Conservation (phyloP, 306 rosid genomes). For the Comarum palustre region DNA sequence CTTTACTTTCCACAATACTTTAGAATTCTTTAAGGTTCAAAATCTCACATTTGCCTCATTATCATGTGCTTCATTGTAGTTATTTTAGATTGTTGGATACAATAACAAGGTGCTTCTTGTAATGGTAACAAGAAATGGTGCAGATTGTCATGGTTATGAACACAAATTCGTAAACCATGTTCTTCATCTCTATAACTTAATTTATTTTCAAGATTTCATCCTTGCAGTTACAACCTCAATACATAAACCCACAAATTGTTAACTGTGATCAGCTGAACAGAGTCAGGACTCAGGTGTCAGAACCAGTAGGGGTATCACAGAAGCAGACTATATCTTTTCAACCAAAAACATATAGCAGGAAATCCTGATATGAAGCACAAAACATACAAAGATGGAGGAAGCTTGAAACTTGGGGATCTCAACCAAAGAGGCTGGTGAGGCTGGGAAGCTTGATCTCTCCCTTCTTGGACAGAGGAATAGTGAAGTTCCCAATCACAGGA, state of each 20-base stretch:
- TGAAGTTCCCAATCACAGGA: slow-evolving; percentile 65
- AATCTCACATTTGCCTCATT: not conserved
- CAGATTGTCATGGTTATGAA: not conserved
- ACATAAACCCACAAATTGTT: not conserved
- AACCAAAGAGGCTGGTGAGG: slow-evolving; percentile 42
- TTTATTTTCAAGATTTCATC: not conserved
- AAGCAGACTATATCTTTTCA: not conserved
- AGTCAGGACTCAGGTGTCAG: not conserved
- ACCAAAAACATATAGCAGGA: not conserved
- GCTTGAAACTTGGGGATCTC: not conserved
- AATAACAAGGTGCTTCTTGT: not conserved
- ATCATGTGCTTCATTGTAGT: not conserved
- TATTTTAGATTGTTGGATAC: not conserved
- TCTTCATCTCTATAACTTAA: not conserved
- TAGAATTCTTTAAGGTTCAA: not conserved
- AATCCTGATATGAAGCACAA: not conserved
- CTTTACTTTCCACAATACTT: not conserved
- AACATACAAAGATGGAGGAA: not conserved
- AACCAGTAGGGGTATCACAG: not conserved
- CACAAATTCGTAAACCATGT: not conserved
- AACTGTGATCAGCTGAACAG: not conserved
- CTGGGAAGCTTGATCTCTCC: slow-evolving; percentile 84
- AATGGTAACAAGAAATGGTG: not conserved
- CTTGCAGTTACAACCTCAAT: not conserved
- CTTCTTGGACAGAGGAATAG: slow-evolving; percentile 65